These are phyloP conservation scores for Cryphonectria japonica DNA, from an alignment of 2,329 filamentous ascomycete genomes.

Conservation along the genomic window DNA sequence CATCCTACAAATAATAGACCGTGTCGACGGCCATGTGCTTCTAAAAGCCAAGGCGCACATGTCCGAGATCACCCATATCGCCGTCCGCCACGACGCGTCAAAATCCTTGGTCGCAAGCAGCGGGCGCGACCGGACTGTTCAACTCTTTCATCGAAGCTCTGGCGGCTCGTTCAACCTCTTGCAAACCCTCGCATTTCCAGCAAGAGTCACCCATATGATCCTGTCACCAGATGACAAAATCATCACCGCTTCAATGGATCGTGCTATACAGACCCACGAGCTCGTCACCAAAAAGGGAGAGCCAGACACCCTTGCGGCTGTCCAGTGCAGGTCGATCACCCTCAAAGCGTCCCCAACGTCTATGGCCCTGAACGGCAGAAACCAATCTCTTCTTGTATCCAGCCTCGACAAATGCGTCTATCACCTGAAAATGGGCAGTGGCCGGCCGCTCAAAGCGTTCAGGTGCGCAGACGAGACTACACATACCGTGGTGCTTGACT, in stretches of 20 bases:
- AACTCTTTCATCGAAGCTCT: constrained; percentile 73
- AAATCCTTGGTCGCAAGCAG: constrained; percentile 76
- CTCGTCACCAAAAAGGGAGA: constrained; percentile 71
- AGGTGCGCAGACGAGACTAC: constrained; percentile 80
- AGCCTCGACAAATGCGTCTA: constrained; percentile 63
- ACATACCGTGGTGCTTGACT: constrained; percentile 83
- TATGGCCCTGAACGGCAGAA: constrained; percentile 72
- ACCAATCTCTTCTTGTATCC: constrained; percentile 61
- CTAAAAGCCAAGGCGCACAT: constrained; percentile 84
- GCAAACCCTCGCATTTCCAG: constrained; percentile 92
- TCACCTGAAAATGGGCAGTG: constrained; percentile 67
- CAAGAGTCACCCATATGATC: constrained; percentile 76
- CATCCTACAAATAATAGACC: constrained; percentile 73
- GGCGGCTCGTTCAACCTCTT: constrained; percentile 71
- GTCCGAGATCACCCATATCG: constrained; percentile 81
- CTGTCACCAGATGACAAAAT: constrained; percentile 76
- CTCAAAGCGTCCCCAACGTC: constrained; percentile 87
- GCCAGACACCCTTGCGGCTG: constrained; percentile 70
- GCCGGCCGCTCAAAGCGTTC: constrained; percentile 73
- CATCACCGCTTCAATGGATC: constrained; percentile 85
- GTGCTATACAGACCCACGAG: constrained; percentile 83
- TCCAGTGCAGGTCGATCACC: constrained; percentile 76
- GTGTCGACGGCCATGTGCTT: constrained; percentile 61
- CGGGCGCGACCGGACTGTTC: constrained; percentile 87
- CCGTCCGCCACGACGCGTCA: constrained; percentile 66